These are phyloP conservation scores for Starmerella khaoyaiensis DNA, from an alignment of 805 yeast genomes.

Conservation along the genomic window DNA sequence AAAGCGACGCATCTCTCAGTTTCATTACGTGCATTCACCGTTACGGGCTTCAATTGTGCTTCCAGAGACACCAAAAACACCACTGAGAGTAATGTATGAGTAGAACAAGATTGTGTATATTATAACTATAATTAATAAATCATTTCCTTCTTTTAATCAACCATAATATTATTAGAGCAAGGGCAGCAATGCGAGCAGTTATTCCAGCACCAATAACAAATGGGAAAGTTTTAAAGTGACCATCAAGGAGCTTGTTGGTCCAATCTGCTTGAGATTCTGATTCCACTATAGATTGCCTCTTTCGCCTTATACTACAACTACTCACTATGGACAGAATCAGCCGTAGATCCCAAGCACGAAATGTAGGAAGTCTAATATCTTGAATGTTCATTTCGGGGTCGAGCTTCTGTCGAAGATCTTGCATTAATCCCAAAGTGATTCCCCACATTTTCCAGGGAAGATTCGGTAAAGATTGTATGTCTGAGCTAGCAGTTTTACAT, in stretches of 20 bases:
- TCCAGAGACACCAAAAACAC: slow-evolving; percentile 16
- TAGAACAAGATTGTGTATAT: neutral
- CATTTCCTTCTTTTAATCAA: neutral
- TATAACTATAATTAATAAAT: neutral
- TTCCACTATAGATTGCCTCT: slow-evolving; percentile 2
- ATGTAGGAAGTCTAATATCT: slow-evolving; percentile 19
- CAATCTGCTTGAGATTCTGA: slow-evolving; percentile 20
- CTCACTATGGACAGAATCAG: slow-evolving; percentile 15
- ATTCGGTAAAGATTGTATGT: slow-evolving; percentile 6
- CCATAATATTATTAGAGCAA: neutral
- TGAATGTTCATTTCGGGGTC: slow-evolving; percentile 17
- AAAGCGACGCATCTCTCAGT: neutral
- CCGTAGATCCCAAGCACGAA: slow-evolving; percentile 23
- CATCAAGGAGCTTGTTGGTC: slow-evolving; percentile 20
- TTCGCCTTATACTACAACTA: slow-evolving; percentile 1
- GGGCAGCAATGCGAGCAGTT: neutral
- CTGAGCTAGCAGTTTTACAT: neutral
- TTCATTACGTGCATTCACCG: neutral
- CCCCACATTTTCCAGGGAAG: slow-evolving; percentile 31
- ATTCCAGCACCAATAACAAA: slow-evolving; percentile 16
- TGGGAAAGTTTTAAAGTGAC: slow-evolving; percentile 21
- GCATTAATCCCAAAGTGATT: slow-evolving; percentile 27
- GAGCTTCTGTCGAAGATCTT: slow-evolving; percentile 24
- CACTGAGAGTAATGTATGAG: slow-evolving; percentile 6
- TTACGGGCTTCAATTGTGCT: slow-evolving; percentile 7